Percentiles rank a stretch among this genome's conserved stretches.
phyloP scores from a whole-genome alignment of 192 early-diverging fungal species.

The Rhizophagus sp. region DNA sequence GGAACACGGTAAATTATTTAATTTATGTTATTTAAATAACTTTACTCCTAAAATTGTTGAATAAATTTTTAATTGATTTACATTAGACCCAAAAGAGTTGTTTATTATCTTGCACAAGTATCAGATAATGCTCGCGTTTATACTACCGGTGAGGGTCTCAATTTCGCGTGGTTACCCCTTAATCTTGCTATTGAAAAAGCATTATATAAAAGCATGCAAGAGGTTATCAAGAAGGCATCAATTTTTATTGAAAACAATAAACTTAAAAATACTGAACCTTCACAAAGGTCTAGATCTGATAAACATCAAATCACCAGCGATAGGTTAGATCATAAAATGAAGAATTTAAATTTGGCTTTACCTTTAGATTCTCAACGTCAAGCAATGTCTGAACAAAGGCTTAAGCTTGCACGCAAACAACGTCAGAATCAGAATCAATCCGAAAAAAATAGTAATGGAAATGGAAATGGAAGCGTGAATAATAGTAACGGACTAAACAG shows the following conservation, averaged over 20 bases:
- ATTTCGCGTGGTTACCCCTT: conserved; percentile 71
- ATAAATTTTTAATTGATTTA: background rate
- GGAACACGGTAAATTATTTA: conserved; percentile 55
- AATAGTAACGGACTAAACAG: conserved; percentile 20
- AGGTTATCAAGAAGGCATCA: conserved; percentile 71
- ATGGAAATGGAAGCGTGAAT: conserved; percentile 35
- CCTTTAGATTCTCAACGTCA: conserved; percentile 50
- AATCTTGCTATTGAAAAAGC: conserved; percentile 68
- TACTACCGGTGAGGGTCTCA: conserved; percentile 66
- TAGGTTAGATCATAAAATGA: conserved; percentile 45
- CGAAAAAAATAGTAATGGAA: conserved; percentile 30
- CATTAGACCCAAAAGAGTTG: conserved; percentile 72
- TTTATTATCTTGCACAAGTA: conserved; percentile 78
- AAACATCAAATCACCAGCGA: conserved; percentile 45
- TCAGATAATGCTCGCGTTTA: conserved; percentile 58
- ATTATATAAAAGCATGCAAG: conserved; percentile 80
- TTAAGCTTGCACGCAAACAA: conserved; percentile 25
- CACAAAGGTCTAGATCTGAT: conserved; percentile 42
- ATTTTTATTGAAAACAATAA: conserved; percentile 62
- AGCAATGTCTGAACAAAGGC: conserved; percentile 39
- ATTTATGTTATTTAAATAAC: background rate
- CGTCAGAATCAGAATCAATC: conserved; percentile 34
- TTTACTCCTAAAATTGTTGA: background rate
- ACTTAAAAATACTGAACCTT: conserved; percentile 35
- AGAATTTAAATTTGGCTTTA: conserved; percentile 51